Conservation (phyloP, 1,284 basidiomycete genomes). For the Papiliotrema fonsecae region DNA sequence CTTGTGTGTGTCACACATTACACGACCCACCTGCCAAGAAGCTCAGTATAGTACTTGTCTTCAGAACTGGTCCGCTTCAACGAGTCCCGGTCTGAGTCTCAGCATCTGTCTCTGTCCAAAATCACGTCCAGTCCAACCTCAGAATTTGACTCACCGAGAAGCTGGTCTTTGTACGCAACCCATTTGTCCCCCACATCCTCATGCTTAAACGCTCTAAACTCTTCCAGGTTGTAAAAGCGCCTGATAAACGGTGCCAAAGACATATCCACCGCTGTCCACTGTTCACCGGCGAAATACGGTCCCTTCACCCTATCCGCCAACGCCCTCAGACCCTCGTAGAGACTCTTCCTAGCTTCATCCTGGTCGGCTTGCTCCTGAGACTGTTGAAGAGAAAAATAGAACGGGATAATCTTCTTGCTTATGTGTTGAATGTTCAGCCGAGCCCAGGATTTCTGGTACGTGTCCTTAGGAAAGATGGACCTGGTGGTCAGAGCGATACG, state of each 20-base stretch:
- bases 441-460: slow-evolving; percentile 18
- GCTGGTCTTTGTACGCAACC: slow-evolving; percentile 12
- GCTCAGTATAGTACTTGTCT: slow-evolving; percentile 15
- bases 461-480: slow-evolving; percentile 15
- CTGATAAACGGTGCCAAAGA: slow-evolving; percentile 18
- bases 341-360: slow-evolving; percentile 9
- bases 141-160: slow-evolving; percentile 19
- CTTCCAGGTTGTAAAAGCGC: slow-evolving; percentile 20
- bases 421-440: slow-evolving; percentile 22
- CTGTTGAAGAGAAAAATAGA: slow-evolving; percentile 20
- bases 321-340: slow-evolving; percentile 12
- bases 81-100: slow-evolving; percentile 13
- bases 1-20: not conserved
- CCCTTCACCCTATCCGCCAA: slow-evolving; percentile 12
- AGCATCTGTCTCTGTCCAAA: not conserved
- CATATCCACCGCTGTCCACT: slow-evolving; percentile 20
- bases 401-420: slow-evolving; percentile 23
- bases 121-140: too few relatives aligned
- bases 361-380: slow-evolving; percentile 14
- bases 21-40: slow-evolving; percentile 2
- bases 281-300: slow-evolving; percentile 21
- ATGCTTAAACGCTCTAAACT: slow-evolving; percentile 13
- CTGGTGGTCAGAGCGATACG: not conserved
- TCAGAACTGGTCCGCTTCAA: slow-evolving; percentile 18
- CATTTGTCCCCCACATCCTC: slow-evolving; percentile 13